These are phyloP conservation scores for Tephrocybe rancida DNA, from an alignment of 768 basidiomycete genomes.

Conservation along the genomic window DNA sequence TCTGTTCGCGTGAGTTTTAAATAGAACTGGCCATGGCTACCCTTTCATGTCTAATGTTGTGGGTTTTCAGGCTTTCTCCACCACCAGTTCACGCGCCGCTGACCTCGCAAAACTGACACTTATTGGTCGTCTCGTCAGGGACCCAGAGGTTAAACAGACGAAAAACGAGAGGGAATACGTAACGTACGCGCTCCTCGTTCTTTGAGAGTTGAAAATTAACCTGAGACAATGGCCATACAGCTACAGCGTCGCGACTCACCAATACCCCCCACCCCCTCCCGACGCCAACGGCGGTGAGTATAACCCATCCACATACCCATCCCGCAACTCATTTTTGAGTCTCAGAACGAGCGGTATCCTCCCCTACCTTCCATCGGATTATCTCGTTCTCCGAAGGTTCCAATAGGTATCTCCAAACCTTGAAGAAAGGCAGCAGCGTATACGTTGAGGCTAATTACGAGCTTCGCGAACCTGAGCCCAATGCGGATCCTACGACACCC, in stretches of 20 bases:
- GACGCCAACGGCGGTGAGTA: constrained; percentile 63
- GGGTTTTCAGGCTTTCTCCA: constrained; percentile 61
- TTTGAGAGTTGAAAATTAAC: neutral
- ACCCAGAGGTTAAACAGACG: constrained; percentile 70
- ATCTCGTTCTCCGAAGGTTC: constrained; percentile 66
- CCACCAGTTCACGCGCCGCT: constrained; percentile 49
- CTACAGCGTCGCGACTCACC: constrained; percentile 77
- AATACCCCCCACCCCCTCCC: constrained; percentile 57
- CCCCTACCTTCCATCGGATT: constrained; percentile 76
- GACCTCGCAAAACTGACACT: constrained; percentile 80
- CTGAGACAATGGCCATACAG: constrained; percentile 35
- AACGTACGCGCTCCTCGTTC: constrained; percentile 46
- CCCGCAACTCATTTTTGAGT: neutral
- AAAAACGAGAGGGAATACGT: constrained; percentile 81
- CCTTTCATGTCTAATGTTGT: constrained; percentile 2
- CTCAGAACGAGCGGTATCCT: constrained; percentile 52
- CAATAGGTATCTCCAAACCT: constrained; percentile 64
- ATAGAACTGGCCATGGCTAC: constrained; percentile 1
- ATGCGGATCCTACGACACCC: constrained; percentile 65
- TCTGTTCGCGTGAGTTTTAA: constrained; percentile 48
- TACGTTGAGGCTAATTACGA: constrained; percentile 84
- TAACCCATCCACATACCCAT: neutral
- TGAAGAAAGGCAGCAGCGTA: constrained; percentile 74
- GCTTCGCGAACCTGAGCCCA: constrained; percentile 68
- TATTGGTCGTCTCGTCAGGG: constrained; percentile 70